phyloP scores from a whole-genome alignment of 2,329 filamentous ascomycete genomes.

The Emericellopsis atlantica region DNA sequence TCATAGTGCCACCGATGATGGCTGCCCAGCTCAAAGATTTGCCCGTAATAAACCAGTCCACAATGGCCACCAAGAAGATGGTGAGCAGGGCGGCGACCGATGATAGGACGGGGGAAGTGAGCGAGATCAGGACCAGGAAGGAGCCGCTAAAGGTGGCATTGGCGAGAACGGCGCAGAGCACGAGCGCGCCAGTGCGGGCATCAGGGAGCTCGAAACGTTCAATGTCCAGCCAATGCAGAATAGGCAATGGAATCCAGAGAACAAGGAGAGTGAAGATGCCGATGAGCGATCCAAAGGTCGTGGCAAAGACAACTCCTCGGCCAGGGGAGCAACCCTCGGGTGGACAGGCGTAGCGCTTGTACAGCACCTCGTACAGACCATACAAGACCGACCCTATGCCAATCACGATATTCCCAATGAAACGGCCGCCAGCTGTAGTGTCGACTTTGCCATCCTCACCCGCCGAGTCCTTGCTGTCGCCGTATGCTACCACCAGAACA shows the following conservation, averaged over 20 bases:
- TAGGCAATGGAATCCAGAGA: slow-evolving; percentile 82
- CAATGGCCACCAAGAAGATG: slow-evolving; percentile 90
- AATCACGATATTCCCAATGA: slow-evolving; percentile 84
- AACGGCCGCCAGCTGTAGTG: slow-evolving; percentile 45
- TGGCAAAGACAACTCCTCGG: slow-evolving; percentile 95
- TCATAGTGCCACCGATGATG: slow-evolving; percentile 71
- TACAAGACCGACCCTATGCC: slow-evolving; percentile 85
- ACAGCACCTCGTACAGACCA: slow-evolving; percentile 92
- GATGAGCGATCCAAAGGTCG: slow-evolving; percentile 79
- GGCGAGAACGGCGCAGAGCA: slow-evolving; percentile 67
- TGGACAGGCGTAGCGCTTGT: slow-evolving; percentile 87
- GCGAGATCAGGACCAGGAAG: slow-evolving; percentile 82
- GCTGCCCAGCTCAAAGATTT: slow-evolving; percentile 62
- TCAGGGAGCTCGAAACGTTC: slow-evolving; percentile 75
- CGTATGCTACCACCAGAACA: slow-evolving; percentile 91
- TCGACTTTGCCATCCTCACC: slow-evolving; percentile 23
- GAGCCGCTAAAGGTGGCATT: slow-evolving; percentile 90
- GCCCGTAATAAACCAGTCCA: slow-evolving; percentile 79
- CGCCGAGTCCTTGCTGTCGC: slow-evolving; percentile 43
- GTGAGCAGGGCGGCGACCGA: slow-evolving; percentile 89
- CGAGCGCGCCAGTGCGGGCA: slow-evolving; percentile 66
- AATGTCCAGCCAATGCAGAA: slow-evolving; percentile 66
- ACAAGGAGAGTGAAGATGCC: slow-evolving; percentile 76
- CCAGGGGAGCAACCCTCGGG: slow-evolving; percentile 74
- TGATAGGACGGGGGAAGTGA: slow-evolving; percentile 85